Evolutionary conservation across 106 monocot species (phyloP).

Genomic region (Platanthera guangdongensis): DNA sequence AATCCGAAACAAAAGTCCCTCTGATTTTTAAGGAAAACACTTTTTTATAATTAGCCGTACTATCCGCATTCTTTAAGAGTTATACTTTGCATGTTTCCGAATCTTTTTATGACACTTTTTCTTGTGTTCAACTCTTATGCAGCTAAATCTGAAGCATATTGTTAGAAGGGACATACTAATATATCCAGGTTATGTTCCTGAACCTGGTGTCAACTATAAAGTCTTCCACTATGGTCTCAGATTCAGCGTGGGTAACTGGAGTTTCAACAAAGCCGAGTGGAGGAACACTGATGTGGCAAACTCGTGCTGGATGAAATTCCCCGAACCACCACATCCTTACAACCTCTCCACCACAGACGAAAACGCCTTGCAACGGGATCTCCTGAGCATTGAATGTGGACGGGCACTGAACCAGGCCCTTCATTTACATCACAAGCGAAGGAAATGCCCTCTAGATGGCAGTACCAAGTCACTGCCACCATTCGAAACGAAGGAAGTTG

Average conservation of each 20-base stretch:
- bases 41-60: no score
- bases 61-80: no score
- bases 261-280: conserved; percentile 98
- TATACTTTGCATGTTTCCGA: no score
- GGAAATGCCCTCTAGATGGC: conserved; percentile 27
- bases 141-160: conserved; percentile 76
- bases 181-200: conserved; percentile 90
- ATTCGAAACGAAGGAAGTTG: background rate
- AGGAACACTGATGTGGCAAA: conserved; percentile 67
- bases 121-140: conserved; percentile 16
- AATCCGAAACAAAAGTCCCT: no score
- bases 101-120: background rate
- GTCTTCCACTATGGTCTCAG: conserved; percentile 91
- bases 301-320: conserved; percentile 91
- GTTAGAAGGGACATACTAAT: conserved; percentile 67
- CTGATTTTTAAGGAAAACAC: no score
- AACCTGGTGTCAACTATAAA: conserved; percentile 46
- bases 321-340: conserved; percentile 79
- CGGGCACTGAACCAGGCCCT: conserved; percentile 70
- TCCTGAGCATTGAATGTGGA: conserved; percentile 82
- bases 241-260: conserved; percentile 83
- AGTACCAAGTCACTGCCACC: background rate
- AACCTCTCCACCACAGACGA: conserved; percentile 28
- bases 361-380: conserved; percentile 45
- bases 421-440: conserved; percentile 59